Evolutionary conservation across 176 grass and related monocot genomes (phyloP).

Genomic region (Rhynchospora pubera): DNA sequence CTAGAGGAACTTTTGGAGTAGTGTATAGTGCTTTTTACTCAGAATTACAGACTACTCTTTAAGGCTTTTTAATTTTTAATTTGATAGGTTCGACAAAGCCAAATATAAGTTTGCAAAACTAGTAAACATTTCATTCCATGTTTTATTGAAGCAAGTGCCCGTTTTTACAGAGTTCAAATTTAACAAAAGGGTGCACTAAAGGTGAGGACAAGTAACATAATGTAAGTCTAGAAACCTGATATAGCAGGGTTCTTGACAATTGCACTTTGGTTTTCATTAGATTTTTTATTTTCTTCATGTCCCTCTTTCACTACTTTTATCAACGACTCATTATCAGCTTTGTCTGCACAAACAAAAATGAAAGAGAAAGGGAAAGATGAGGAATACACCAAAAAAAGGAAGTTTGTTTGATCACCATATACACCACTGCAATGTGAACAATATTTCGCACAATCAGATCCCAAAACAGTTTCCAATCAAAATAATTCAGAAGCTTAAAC

Average conservation of each 20-base stretch:
- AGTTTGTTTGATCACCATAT: not conserved
- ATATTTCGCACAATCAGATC: not conserved
- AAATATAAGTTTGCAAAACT: not conserved
- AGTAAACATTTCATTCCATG: not conserved
- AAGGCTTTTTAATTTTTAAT: not conserved
- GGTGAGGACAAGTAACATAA: not conserved
- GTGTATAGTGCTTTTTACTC: not conserved
- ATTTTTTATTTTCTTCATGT: not conserved
- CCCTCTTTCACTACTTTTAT: not conserved
- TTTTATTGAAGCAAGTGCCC: not conserved
- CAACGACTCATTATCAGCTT: not conserved
- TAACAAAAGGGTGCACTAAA: not conserved
- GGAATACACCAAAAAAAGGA: not conserved
- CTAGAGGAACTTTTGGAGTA: not conserved
- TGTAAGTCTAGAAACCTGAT: conserved; percentile 13
- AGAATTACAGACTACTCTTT: not conserved
- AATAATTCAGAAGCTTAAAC: no score
- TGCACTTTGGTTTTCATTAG: not conserved
- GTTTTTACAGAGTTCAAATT: not conserved
- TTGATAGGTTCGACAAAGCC: not conserved
- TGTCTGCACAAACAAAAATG: not conserved
- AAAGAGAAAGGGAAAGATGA: not conserved
- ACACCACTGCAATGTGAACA: not conserved
- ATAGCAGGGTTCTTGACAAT: not conserved
- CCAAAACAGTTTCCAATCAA: not conserved